Evolutionary conservation across 345 rosid species (phyloP).

Genomic region (Bruguiera sexangula): DNA sequence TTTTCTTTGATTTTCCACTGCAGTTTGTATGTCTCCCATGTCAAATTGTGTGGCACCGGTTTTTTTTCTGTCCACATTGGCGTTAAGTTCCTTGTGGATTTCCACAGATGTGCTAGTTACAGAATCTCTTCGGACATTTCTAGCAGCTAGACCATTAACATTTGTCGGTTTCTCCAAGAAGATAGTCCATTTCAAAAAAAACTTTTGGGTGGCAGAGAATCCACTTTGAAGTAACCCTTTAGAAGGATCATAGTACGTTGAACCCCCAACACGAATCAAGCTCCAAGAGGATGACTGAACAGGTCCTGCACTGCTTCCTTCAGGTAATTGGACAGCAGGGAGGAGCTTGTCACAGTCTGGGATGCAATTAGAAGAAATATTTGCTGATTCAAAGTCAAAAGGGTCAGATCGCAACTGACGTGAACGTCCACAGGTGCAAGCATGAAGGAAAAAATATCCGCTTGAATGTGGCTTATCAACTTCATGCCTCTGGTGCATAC

Average conservation of each 20-base stretch:
- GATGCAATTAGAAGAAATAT: slow-evolving; percentile 45
- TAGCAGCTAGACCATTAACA: slow-evolving; percentile 25
- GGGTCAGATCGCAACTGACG: slow-evolving; percentile 59
- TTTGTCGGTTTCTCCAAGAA: slow-evolving; percentile 44
- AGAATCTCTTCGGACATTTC: slow-evolving; percentile 30
- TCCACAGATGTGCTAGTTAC: slow-evolving; percentile 23
- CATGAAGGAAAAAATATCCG: slow-evolving; percentile 75
- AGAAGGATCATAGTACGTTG: slow-evolving; percentile 65
- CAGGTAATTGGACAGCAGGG: slow-evolving; percentile 52
- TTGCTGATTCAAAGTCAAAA: slow-evolving; percentile 75
- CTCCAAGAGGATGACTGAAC: slow-evolving; percentile 67
- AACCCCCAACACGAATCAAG: slow-evolving; percentile 65
- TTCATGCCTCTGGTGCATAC: slow-evolving; percentile 66
- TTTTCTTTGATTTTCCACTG: slow-evolving; percentile 37
- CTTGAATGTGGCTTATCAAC: slow-evolving; percentile 57
- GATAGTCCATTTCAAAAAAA: slow-evolving; percentile 61
- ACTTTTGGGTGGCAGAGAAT: slow-evolving; percentile 54
- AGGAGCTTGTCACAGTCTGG: slow-evolving; percentile 70
- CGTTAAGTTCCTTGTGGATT: slow-evolving; percentile 24
- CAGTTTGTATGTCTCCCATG: slow-evolving; percentile 23
- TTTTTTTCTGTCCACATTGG: slow-evolving; percentile 32
- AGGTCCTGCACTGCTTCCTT: slow-evolving; percentile 39
- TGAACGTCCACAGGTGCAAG: slow-evolving; percentile 86
- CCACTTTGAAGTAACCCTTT: slow-evolving; percentile 83
- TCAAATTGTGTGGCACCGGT: slow-evolving; percentile 26